Evolutionary conservation across 306 rosid species (phyloP), one percentile per base, ranked within the genome.

Genomic region (Canavalia gladiata): DNA sequence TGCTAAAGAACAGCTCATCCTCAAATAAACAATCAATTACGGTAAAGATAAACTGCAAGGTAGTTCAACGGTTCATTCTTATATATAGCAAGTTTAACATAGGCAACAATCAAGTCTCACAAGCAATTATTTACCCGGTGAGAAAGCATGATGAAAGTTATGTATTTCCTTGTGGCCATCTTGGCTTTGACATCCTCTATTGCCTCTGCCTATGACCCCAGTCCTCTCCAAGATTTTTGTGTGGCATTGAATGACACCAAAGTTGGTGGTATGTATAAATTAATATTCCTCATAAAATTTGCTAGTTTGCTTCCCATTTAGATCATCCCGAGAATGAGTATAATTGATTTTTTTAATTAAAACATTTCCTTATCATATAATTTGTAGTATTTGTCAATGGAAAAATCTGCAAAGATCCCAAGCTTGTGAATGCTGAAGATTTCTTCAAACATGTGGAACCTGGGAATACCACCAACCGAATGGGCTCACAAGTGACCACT

Each of bases 351-450:
- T 2, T 31, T 51, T 30, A 51, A 6, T 30, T 0, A 4, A 8
- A 70, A 46, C 3, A 35, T 74, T 28, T 41, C 45, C 29, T 41
- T 73, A 0, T 13, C 25, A 18, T 18, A 18, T 33, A 47, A 46
- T 10, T 28, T 54, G 43, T 66, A 81, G 87, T 87, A 31, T 87
- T 87, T 59, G 86, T 87, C 46, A 87, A 87, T 52, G 87, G 86
- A 30, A 87, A 84, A 0, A 84, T 87, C 49, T 87, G 86, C 59
- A 87, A 84, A 68, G 84, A 87, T 9, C 87, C 87, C 4, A 51
- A 42, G 7, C 68, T 55, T 4, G 84, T 39, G 1, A 68, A 33
- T 10, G 83, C 84, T 0, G 72, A 87, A 0, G 84, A 87, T 54
- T 87, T 87, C 76, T 83, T 87, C 72, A 7, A 18, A 12, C 30